Evolutionary conservation across 148 eudicot species (phyloP), one percentile per base, ranked within the genome.

Genomic region (Oxyria digyna): DNA sequence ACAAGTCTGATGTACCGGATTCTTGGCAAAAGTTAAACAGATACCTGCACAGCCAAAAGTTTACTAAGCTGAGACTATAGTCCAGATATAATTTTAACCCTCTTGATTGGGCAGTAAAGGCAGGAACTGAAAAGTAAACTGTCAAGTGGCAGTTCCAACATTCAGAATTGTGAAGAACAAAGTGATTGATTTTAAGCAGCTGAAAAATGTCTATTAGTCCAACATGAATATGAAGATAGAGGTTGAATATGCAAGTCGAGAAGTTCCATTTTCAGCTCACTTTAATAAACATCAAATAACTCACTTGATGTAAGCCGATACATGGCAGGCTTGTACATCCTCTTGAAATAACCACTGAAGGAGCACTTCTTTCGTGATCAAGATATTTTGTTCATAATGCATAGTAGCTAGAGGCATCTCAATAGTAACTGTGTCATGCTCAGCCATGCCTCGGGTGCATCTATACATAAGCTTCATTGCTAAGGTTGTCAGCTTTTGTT

Each of bases 291-390:
- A 46, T n/a, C 40, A 2, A 43, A 41, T n/a, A 68, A 45, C 49
- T 68, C 55, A 68, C 71, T 50, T 68, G 37, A 68, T 68, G n/a
- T 26, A 68, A 20, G 46, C 40, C 8, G 57, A 45, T 13, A 43
- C 31, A 45, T 68, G 71, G 12, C 37, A 42, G 20, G 40, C 71
- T 14, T 14, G 55, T 20, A 68, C 6, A 29, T 26, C 23, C 11
- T 45, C 71, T 4, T 27, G 71, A 7, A 40, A 50, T 29, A 68
- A 21, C 27, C n/a, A 31, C 31, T 29, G 40, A 42, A 24, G 35
- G 55, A 68, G 35, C 8, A 43, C 57, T 12, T 68, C 57, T 42
- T 43, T 48, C 15, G 55, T 50, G 35, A 68, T 68, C 8, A 42
- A 57, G 24, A 43, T 42, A 6, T 45, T 31, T 20, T 68, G 71